These are phyloP conservation scores for Amaranthus hypochondriacus DNA, from an alignment of 148 eudicot species.

Conservation along the genomic window DNA sequence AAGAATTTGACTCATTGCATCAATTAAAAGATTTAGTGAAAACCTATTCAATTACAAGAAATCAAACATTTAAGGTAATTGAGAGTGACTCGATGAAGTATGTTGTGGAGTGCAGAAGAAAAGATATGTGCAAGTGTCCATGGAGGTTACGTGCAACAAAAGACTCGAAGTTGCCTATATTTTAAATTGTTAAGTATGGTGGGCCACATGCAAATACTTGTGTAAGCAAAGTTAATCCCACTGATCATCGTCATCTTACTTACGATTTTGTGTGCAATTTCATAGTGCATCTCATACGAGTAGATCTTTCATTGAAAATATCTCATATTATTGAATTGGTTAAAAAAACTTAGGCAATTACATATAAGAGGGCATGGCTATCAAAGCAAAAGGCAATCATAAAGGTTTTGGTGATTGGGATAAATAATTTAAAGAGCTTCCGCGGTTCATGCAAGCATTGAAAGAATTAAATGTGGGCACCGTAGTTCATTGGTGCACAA, in stretches of 20 bases:
- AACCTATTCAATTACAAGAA: neutral
- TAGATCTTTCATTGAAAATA: slow-evolving; percentile 3
- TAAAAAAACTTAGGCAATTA: neutral
- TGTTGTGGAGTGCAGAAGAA: neutral
- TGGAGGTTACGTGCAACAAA: neutral
- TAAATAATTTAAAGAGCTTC: neutral
- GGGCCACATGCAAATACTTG: neutral
- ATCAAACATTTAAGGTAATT: neutral
- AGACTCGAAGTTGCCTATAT: neutral
- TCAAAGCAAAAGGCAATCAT: neutral
- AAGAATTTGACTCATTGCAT: neutral
- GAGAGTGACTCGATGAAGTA: neutral
- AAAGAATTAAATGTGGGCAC: neutral
- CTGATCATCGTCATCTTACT: neutral
- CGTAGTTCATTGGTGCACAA: neutral
- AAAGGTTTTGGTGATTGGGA: neutral
- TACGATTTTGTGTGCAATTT: neutral
- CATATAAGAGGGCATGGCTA: slow-evolving; percentile 15
- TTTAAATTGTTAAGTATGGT: no score
- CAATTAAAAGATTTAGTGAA: neutral
- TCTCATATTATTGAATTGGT: neutral
- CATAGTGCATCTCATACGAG: neutral
- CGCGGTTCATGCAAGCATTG: neutral
- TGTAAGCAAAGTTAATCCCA: no score
- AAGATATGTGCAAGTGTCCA: neutral